Evolutionary conservation across 2,329 filamentous ascomycete species (phyloP), one percentile per base, ranked within the genome.

Genomic region (Hypoxylon sp.): DNA sequence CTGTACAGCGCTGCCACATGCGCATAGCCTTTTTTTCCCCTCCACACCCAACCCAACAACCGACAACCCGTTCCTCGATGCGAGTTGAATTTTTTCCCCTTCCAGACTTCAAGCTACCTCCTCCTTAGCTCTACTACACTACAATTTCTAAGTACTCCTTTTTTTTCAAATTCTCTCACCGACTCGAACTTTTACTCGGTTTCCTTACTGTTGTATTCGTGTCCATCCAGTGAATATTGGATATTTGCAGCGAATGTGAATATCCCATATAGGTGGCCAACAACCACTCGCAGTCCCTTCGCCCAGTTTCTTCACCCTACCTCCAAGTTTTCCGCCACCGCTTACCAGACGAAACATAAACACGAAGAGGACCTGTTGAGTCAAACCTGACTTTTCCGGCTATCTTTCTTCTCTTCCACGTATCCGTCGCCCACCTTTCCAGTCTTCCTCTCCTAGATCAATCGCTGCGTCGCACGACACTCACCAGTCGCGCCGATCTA

Each of bases 161-260:
- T 57, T 48, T 26, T 55, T 46, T 31, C 27, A 63, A 67, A 63
- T 56, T 64, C 54, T 63, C 63, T 63, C 62, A 67, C 63, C 63
- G 63, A 67, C 37, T 17, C 33, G 42, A 13, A 2, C n/a, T 23
- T 41, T 38, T 55, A n/a, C 9, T 46, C 26, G 20, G 33, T 35
- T 23, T 48, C 20, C n/a, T 37, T 23, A n/a, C n/a, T n/a, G n/a
- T n/a, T n/a, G n/a, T 37, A 10, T 41, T 21, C 37, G 37, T n/a
- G 27, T 31, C 27, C 15, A n/a, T n/a, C n/a, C n/a, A n/a, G n/a
- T 47, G 43, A 27, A 33, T 26, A 46, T 29, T n/a, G n/a, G n/a
- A n/a, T n/a, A n/a, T 46, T 31, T 6, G 2, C n/a, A 35, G n/a
- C 18, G 18, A 17, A 35, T 18, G n/a, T 35, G 10, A 35, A 35